Conservation (phyloP, 176 grass and related monocot genomes). For the Rhynchospora tenuis region DNA sequence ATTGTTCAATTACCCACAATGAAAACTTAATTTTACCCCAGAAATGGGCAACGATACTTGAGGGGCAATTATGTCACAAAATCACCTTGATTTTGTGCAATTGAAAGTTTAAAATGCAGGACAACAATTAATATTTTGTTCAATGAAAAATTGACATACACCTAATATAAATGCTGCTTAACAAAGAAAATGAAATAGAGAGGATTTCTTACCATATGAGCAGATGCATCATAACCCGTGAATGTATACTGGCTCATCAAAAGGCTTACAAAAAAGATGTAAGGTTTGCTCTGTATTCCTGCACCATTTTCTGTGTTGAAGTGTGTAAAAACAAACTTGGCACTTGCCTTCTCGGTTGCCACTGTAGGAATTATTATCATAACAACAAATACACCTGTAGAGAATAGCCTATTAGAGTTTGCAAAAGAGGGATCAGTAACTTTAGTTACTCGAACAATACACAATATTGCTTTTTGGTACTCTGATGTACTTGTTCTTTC, state of each 20-base stretch:
- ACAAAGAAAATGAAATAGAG: neutral
- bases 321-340: slow-evolving; percentile 43
- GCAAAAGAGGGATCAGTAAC: neutral
- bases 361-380: slow-evolving; percentile 44
- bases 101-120: neutral
- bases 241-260: slow-evolving; percentile 55
- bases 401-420: neutral
- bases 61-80: neutral
- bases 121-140: neutral
- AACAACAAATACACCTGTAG: slow-evolving; percentile 45
- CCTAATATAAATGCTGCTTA: neutral
- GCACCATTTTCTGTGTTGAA: slow-evolving; percentile 49
- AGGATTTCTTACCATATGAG: slow-evolving; percentile 40
- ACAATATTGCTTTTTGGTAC: neutral
- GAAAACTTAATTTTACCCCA: neutral
- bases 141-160: neutral
- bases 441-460: neutral
- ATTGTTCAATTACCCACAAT: neutral
- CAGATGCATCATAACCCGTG: slow-evolving; percentile 50
- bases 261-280: slow-evolving; percentile 46
- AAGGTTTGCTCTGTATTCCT: slow-evolving; percentile 44
- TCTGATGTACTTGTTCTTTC: neutral
- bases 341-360: slow-evolving; percentile 39
- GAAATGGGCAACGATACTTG: neutral
- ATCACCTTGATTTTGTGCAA: neutral